Evolutionary conservation across 495 filamentous ascomycete species (phyloP).

Genomic region (Penicillium atrosanguineum): DNA sequence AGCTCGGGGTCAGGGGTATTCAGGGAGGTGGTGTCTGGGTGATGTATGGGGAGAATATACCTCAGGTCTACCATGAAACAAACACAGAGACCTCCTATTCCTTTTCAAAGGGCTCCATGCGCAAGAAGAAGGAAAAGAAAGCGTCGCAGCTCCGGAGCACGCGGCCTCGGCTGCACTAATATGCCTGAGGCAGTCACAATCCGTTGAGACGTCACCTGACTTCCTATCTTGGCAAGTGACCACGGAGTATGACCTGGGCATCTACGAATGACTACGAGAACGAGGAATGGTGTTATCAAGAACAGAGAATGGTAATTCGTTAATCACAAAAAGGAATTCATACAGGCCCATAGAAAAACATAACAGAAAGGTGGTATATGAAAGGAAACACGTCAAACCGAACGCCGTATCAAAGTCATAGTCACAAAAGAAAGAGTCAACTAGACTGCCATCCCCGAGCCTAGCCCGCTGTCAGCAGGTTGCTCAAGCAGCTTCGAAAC

Average conservation of each 20-base stretch:
- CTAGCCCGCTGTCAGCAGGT: slow-evolving; percentile 45
- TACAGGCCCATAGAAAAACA: slow-evolving; percentile 19
- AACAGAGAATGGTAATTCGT: slow-evolving; percentile 13
- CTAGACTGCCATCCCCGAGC: slow-evolving; percentile 39
- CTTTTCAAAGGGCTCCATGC: slow-evolving; percentile 15
- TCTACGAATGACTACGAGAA: not conserved
- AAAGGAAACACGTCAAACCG: slow-evolving; percentile 13
- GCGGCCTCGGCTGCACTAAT: slow-evolving; percentile 12
- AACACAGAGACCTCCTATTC: slow-evolving; percentile 7
- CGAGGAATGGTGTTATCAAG: not conserved
- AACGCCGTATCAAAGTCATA: slow-evolving; percentile 11
- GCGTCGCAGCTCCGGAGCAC: slow-evolving; percentile 7
- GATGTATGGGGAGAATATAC: slow-evolving; percentile 2
- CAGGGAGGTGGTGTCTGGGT: slow-evolving; percentile 9
- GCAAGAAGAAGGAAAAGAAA: slow-evolving; percentile 11
- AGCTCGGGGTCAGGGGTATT: slow-evolving; percentile 11
- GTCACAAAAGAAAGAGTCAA: slow-evolving; percentile 12
- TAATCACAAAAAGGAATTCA: slow-evolving; percentile 22
- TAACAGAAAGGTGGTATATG: slow-evolving; percentile 31
- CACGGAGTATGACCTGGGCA: slow-evolving; percentile 2
- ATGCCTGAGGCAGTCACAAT: slow-evolving; percentile 21
- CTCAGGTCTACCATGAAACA: slow-evolving; percentile 14
- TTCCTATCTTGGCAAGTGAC: slow-evolving; percentile 18
- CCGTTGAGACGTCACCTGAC: slow-evolving; percentile 19
- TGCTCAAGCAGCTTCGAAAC: slow-evolving; percentile 29